These are phyloP conservation scores for Apiotrichum akiyoshidainum DNA, from an alignment of 1,284 basidiomycete genomes.

Conservation along the genomic window DNA sequence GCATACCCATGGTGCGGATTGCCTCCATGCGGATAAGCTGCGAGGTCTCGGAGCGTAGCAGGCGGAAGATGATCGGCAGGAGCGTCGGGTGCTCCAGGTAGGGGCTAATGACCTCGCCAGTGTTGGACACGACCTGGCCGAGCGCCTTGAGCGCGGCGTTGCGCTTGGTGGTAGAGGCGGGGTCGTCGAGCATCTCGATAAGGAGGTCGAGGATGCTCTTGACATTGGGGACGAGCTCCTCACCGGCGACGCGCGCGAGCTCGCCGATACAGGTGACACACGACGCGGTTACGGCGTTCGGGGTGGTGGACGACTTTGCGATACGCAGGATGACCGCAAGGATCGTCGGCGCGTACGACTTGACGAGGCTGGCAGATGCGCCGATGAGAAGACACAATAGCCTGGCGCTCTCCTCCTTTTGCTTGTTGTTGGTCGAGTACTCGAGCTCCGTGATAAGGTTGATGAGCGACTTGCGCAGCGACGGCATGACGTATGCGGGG, in stretches of 20 bases:
- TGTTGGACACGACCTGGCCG: conserved; percentile 92
- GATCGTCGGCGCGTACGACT: conserved; percentile 96
- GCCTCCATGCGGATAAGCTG: conserved; percentile 78
- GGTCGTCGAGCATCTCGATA: conserved; percentile 81
- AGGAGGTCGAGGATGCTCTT: conserved; percentile 86
- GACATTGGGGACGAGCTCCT: conserved; percentile 80
- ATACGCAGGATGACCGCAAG: conserved; percentile 76
- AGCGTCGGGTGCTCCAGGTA: conserved; percentile 88
- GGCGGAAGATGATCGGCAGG: conserved; percentile 79
- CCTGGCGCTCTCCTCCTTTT: conserved; percentile 82
- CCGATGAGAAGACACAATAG: conserved; percentile 81
- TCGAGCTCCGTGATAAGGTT: conserved; percentile 96
- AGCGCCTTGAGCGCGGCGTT: conserved; percentile 93
- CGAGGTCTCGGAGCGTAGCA: conserved; percentile 78
- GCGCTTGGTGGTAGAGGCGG: conserved; percentile 69
- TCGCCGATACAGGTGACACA: conserved; percentile 94
- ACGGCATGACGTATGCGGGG: conserved; percentile 98
- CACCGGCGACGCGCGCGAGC: conserved; percentile 86
- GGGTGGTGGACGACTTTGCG: conserved; percentile 76
- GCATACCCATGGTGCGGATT: conserved; percentile 89
- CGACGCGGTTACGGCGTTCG: conserved; percentile 84
- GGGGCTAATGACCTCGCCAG: conserved; percentile 89
- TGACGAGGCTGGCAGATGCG: conserved; percentile 89
- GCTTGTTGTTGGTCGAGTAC: conserved; percentile 85
- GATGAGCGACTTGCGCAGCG: conserved; percentile 89